A percentile compares a stretch with the other conserved stretches of the same genome.
Conservation (phyloP, 768 basidiomycete genomes). For the Sporobolomyces pararoseus region DNA sequence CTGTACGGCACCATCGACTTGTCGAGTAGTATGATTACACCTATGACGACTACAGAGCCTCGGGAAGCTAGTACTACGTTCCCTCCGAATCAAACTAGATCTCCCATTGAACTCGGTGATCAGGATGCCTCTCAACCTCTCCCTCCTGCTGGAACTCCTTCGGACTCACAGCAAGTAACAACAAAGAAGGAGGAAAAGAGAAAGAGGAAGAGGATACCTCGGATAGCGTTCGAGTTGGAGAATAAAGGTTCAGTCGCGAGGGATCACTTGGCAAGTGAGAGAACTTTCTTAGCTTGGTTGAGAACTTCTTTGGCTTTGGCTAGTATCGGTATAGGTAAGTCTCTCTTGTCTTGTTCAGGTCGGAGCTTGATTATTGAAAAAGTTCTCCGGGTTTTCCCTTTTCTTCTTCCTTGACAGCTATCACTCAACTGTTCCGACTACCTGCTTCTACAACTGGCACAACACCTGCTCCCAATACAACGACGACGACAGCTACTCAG, state of each 20-base stretch:
- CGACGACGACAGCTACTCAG: background rate
- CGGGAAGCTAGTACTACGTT: no score
- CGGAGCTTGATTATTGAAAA: background rate
- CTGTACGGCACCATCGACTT: no score
- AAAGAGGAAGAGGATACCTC: background rate
- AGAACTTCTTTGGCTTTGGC: slow-evolving; percentile 53
- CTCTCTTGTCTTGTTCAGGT: no score
- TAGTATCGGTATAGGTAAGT: slow-evolving; percentile 32
- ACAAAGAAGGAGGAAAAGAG: background rate
- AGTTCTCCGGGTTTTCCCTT: background rate
- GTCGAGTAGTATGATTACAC: no score
- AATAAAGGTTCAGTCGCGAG: slow-evolving; percentile 57
- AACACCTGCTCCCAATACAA: background rate
- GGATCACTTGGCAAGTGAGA: slow-evolving; percentile 58
- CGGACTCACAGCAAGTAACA: no score
- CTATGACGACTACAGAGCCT: no score
- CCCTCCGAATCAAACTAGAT: no score
- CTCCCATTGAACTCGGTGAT: no score
- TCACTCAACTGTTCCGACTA: slow-evolving; percentile 37
- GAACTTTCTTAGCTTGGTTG: slow-evolving; percentile 55
- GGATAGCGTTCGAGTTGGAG: slow-evolving; percentile 48
- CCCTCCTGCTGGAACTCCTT: no score
- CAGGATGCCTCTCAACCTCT: no score
- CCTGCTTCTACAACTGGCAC: slow-evolving; percentile 8
- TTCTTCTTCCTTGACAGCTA: slow-evolving; percentile 1